Conservation (phyloP, 2,329 filamentous ascomycete species). For the Raffaelea ambrosiae region DNA sequence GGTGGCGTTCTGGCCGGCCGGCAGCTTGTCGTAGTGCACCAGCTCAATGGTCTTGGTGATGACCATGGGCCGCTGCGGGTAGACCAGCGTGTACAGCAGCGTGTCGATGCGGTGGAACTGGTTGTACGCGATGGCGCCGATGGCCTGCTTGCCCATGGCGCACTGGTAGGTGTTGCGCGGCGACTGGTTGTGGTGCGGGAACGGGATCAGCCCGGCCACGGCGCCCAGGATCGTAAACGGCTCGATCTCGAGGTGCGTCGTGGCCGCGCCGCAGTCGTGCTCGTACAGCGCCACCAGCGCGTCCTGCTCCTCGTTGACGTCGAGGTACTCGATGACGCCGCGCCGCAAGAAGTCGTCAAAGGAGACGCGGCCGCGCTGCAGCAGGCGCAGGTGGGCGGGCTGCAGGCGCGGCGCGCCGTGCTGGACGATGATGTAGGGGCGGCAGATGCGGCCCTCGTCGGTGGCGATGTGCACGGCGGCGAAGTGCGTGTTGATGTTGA, state of each 20-base stretch:
- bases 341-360: conserved; percentile 92
- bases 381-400: conserved; percentile 65
- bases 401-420: conserved; percentile 76
- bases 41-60: conserved; percentile 95
- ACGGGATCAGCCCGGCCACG: conserved; percentile 92
- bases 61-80: conserved; percentile 95
- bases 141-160: conserved; percentile 99
- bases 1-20: conserved; percentile 91
- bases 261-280: conserved; percentile 68
- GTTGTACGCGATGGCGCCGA: conserved; percentile 95
- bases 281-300: conserved; percentile 88
- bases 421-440: conserved; percentile 92
- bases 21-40: conserved; percentile 93
- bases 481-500: conserved; percentile 91
- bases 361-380: conserved; percentile 74
- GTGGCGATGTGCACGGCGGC: conserved; percentile 90
- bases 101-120: conserved; percentile 97
- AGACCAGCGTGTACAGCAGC: conserved; percentile 91
- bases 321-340: conserved; percentile 90
- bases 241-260: conserved; percentile 94
- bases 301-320: conserved; percentile 98
- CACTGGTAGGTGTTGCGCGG: conserved; percentile 98
- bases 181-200: conserved; percentile 98
- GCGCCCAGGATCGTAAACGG: conserved; percentile 95
- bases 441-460: conserved; percentile 92